These are phyloP conservation scores for Centaurea solstitialis DNA, from an alignment of 129 eudicot species.

Conservation along the genomic window DNA sequence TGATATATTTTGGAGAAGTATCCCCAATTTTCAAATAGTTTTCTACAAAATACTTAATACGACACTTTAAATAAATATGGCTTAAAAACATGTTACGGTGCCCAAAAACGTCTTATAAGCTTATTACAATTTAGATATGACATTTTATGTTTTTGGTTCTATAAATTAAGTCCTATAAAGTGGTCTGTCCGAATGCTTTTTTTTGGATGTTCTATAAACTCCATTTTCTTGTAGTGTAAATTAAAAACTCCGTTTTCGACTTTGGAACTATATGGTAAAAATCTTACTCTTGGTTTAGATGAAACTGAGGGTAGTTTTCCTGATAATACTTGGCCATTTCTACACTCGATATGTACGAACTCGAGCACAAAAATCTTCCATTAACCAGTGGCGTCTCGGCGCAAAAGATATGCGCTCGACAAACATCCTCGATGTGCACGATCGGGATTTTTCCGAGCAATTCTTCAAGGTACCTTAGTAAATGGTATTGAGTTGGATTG, in stretches of 20 bases:
- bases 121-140: not conserved
- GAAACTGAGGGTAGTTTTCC: constrained; percentile 33
- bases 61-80: no score
- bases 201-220: no score
- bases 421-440: constrained; percentile 49
- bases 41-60: no score
- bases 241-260: not conserved
- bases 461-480: constrained; percentile 40
- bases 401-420: constrained; percentile 54
- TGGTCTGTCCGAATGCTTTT: no score
- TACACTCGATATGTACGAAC: no score
- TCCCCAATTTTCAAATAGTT: no score
- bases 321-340: no score
- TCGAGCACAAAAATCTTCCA: no score
- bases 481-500: not conserved
- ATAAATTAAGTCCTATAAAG: no score
- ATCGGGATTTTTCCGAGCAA: constrained; percentile 48
- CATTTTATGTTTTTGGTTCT: not conserved
- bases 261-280: no score
- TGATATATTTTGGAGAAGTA: no score
- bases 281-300: constrained; percentile 37
- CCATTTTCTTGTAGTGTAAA: no score
- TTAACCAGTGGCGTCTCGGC: constrained; percentile 21
- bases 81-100: constrained; percentile 7
- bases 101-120: constrained; percentile 10